Conservation (phyloP, 257 asterid species). For the Ophiorrhiza pumila region DNA sequence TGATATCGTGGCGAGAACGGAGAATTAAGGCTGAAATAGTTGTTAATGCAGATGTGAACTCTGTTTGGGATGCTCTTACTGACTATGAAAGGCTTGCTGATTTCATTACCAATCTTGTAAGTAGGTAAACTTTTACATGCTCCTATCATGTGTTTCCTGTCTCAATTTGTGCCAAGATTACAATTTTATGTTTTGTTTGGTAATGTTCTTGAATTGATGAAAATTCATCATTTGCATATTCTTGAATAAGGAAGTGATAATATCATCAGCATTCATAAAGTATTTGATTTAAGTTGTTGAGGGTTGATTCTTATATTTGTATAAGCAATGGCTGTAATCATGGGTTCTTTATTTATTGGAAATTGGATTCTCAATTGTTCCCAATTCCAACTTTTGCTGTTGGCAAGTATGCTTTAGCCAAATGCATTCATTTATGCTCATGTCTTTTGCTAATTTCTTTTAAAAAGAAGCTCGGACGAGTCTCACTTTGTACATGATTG, state of each 20-base stretch:
- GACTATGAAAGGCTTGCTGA: conserved; percentile 95
- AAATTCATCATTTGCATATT: neutral
- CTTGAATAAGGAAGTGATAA: neutral
- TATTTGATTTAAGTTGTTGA: neutral
- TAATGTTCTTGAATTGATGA: neutral
- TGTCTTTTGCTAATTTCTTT: neutral
- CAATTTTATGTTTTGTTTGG: conserved; percentile 1
- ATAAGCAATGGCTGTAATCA: neutral
- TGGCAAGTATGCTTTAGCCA: neutral
- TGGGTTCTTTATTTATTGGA: neutral
- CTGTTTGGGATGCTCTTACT: conserved; percentile 84
- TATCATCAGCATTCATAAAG: neutral
- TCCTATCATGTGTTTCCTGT: neutral
- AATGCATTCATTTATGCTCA: neutral
- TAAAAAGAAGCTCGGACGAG: no score
- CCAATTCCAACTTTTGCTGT: neutral
- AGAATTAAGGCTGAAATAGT: conserved; percentile 66
- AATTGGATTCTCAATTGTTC: neutral
- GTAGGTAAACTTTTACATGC: conserved; percentile 40
- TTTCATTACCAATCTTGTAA: conserved; percentile 89
- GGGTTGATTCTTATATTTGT: neutral
- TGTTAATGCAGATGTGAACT: conserved; percentile 62
- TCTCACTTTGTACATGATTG: neutral
- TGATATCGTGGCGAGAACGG: conserved; percentile 88
- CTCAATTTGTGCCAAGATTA: neutral